These are phyloP conservation scores for Pestalotiopsis sp. DNA, from an alignment of 2,329 filamentous ascomycete genomes.

Conservation along the genomic window DNA sequence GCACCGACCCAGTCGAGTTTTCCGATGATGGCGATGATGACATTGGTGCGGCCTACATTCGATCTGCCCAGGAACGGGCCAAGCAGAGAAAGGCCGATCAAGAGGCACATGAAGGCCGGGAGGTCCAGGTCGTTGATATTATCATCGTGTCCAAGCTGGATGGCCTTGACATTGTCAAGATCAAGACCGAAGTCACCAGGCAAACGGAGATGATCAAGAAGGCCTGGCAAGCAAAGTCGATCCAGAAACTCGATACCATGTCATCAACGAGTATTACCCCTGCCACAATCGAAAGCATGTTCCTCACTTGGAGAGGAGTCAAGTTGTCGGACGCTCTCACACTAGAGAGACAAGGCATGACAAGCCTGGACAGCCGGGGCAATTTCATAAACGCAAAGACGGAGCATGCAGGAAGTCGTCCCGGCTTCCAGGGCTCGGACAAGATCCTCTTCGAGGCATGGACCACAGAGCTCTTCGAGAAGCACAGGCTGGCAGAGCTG, in stretches of 20 bases:
- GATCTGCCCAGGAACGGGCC: conserved; percentile 38
- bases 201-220: conserved; percentile 65
- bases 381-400: conserved; percentile 36
- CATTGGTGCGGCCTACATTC: conserved; percentile 37
- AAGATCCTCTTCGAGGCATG: conserved; percentile 77
- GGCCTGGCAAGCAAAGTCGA: conserved; percentile 69
- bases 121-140: conserved; percentile 49
- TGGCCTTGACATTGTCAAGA: conserved; percentile 58
- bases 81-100: conserved; percentile 23
- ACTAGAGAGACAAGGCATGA: conserved; percentile 66
- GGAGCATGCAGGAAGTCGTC: conserved; percentile 33
- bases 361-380: conserved; percentile 39
- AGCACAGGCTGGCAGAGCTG: conserved; percentile 44
- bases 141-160: conserved; percentile 69
- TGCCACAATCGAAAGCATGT: conserved; percentile 54
- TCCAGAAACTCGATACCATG: conserved; percentile 39
- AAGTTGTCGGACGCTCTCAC: conserved; percentile 77
- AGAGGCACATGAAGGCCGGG: conserved; percentile 20
- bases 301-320: conserved; percentile 77
- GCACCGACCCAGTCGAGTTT: conserved; percentile 11
- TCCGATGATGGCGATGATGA: conserved; percentile 4
- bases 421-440: conserved; percentile 47
- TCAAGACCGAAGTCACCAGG: conserved; percentile 68
- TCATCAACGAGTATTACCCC: conserved; percentile 18
- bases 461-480: conserved; percentile 62